phyloP scores from a whole-genome alignment of 2,329 filamentous ascomycete species.

The Ophiocordyceps australis region DNA sequence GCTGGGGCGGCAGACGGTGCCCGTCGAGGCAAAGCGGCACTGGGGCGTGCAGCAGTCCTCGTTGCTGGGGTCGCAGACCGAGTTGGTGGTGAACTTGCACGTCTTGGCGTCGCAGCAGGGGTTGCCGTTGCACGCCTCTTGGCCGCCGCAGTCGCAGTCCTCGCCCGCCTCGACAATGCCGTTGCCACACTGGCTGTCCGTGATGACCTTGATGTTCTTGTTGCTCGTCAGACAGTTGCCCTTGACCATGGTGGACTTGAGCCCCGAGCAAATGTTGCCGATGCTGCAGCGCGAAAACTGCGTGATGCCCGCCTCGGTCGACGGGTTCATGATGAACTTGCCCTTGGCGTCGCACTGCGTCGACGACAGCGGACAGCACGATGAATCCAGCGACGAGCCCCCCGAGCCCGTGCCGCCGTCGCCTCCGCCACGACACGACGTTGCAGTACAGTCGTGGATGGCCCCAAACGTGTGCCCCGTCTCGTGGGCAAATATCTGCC shows the following conservation, averaged over 20 bases:
- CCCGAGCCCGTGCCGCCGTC: constrained; percentile 5
- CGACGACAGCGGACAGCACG: constrained; percentile 64
- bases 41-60: constrained; percentile 58
- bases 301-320: constrained; percentile 53
- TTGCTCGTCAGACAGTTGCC: constrained; percentile 71
- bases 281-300: constrained; percentile 77
- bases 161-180: constrained; percentile 91
- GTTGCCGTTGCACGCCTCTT: constrained; percentile 52
- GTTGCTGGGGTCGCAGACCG: constrained; percentile 67
- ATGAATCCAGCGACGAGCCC: too few species aligned
- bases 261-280: constrained; percentile 82
- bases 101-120: constrained; percentile 70
- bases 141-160: constrained; percentile 88
- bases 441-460: constrained; percentile 70
- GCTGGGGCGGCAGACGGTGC: constrained; percentile 62
- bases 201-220: constrained; percentile 62
- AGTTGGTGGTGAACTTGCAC: constrained; percentile 61
- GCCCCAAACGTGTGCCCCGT: constrained; percentile 89
- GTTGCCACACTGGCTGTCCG: constrained; percentile 78
- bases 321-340: constrained; percentile 93
- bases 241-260: constrained; percentile 56
- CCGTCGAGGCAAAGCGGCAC: constrained; percentile 49
- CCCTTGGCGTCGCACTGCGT: constrained; percentile 55
- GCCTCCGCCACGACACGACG: constrained; percentile 41
- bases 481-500: constrained; percentile 94